Base-by-base conservation (phyloP, 495 filamentous ascomycete genomes). In the Aspergillus mulundensis region DNA sequence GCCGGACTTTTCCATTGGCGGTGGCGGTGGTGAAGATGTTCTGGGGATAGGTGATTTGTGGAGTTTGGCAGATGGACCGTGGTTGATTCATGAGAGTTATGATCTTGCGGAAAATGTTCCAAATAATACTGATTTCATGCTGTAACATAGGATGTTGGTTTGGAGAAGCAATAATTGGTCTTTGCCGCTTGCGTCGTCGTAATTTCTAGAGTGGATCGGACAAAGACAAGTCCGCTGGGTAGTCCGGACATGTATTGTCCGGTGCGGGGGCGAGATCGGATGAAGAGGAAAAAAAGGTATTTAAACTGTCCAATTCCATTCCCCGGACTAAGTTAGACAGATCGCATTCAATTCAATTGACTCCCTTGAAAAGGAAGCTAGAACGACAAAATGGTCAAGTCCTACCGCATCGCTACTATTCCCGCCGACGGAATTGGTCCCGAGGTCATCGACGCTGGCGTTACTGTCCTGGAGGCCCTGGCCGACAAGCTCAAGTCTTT, bases 381-480 rank as follows among this genome's bases (percentile, higher is more conserved):
- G 34, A 50, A 39, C 19, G 5, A 16, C 4, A n/a, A 25, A 36
- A 57, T 57, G 54, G n/a, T 46, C 7, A 52, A 52, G 28, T 34
- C 58, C 30, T 80, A 80, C 62, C 69, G 62, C 36, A 79, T 82
- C 41, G 78, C 77, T 5, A 68, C 72, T 2, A 81, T 82, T 36
- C 79, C 79, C 7, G 79, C 70, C 8, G 79, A 82, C 66, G 79
- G 79, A 24, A 82, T 82, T 54, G 78, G 79, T 1, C 71, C 72
- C n/a, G 79, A 82, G 58, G 78, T 82, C 19, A 76, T 81, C 53
- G 52, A 66, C 34, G 79, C 77, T 14, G 78, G 75, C 7, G 75
- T 76, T 43, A 57, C 60, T 10, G 77, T 75, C n/a, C 64, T 82
- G 20, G 56, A 78, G 42, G 68, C 71, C 14, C 60, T 82, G 38